These are phyloP conservation scores for Pythium oligandrum DNA, from an alignment of 352 stramenopile species.

Conservation along the genomic window DNA sequence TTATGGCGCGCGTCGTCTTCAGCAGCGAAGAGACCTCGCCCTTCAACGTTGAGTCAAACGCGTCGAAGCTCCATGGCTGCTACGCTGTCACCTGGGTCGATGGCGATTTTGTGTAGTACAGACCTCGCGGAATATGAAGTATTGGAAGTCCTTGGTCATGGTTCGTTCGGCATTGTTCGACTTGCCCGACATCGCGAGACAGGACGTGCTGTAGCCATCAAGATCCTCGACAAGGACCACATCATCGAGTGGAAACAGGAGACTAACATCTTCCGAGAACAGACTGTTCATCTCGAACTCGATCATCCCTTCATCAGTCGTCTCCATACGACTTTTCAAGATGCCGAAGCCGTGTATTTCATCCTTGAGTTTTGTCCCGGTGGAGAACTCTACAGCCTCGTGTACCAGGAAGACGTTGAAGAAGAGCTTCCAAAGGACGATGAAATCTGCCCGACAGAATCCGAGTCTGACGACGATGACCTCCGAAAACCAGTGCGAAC, in stretches of 20 bases:
- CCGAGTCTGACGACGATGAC: slow-evolving; percentile 30
- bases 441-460: slow-evolving; percentile 33
- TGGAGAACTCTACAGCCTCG: slow-evolving; percentile 85
- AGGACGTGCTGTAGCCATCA: slow-evolving; percentile 53
- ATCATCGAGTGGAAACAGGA: slow-evolving; percentile 59
- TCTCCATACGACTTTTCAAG: slow-evolving; percentile 72
- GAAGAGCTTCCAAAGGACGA: background rate
- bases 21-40: slow-evolving; percentile 8
- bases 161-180: slow-evolving; percentile 68
- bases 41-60: slow-evolving; percentile 14
- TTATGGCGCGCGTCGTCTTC: slow-evolving; percentile 21
- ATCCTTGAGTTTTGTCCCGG: slow-evolving; percentile 71
- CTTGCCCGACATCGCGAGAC: slow-evolving; percentile 54
- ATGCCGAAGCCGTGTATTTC: slow-evolving; percentile 66
- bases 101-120: slow-evolving; percentile 22
- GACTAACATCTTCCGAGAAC: slow-evolving; percentile 64
- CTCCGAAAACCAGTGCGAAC: slow-evolving; percentile 6
- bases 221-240: slow-evolving; percentile 38
- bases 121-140: slow-evolving; percentile 50
- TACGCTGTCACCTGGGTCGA: slow-evolving; percentile 13
- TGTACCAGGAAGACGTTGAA: slow-evolving; percentile 62
- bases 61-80: slow-evolving; percentile 12
- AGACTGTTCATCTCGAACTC: slow-evolving; percentile 54
- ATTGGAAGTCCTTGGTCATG: slow-evolving; percentile 53
- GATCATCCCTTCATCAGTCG: slow-evolving; percentile 50